These are phyloP conservation scores for Penicillium paradoxum DNA, from an alignment of 495 filamentous ascomycete genomes.

Conservation along the genomic window DNA sequence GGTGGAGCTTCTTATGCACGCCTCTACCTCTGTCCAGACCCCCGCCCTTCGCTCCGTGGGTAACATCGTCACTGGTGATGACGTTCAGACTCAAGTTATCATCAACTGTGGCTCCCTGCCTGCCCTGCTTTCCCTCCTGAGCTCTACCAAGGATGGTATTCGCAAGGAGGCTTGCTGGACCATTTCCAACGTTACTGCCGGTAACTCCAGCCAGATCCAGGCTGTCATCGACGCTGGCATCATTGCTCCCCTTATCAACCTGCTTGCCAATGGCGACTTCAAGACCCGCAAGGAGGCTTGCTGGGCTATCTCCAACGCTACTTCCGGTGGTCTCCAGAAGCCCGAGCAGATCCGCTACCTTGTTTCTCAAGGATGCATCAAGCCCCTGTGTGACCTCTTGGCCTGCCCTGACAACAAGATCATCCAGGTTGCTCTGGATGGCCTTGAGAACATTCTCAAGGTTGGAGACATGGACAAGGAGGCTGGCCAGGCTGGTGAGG, in stretches of 20 bases:
- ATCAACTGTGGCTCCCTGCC: conserved; percentile 96
- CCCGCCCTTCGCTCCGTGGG: conserved; percentile 95
- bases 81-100: conserved; percentile 98
- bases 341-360: conserved; percentile 97
- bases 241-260: conserved; percentile 90
- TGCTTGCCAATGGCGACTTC: conserved; percentile 93
- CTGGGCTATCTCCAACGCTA: conserved; percentile 99
- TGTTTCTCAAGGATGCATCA: conserved; percentile 90
- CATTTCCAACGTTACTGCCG: conserved; percentile 97
- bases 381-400: conserved; percentile 93
- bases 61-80: conserved; percentile 98
- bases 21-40: conserved; percentile 98
- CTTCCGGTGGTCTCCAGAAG: conserved; percentile 95
- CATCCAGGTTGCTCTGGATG: conserved; percentile 97
- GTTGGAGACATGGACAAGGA: conserved; percentile 99
- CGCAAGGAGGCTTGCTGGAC: conserved; percentile 99
- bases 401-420: conserved; percentile 99
- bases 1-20: conserved; percentile 96
- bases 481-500: conserved; percentile 57
- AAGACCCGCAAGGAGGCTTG: conserved; percentile 99
- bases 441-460: conserved; percentile 98
- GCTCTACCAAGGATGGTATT: conserved; percentile 97
- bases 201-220: conserved; percentile 97
- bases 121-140: conserved; percentile 84
- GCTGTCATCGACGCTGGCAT: conserved; percentile 95